Evolutionary conservation across 2,329 filamentous ascomycete genomes (phyloP).

Genomic region (Aspergillus calidoustus): DNA sequence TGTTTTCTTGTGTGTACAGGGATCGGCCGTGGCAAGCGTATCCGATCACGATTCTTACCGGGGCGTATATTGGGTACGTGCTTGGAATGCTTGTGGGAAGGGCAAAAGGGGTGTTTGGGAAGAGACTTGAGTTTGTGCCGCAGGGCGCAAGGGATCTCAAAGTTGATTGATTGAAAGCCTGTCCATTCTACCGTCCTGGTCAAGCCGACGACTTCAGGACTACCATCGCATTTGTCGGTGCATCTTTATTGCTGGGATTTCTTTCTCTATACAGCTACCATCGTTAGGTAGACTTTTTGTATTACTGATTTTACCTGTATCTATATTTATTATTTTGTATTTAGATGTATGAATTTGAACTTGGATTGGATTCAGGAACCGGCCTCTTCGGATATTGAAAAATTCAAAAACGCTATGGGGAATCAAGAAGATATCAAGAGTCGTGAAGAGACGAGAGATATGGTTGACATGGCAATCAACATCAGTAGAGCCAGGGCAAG

Average conservation of each 20-base stretch:
- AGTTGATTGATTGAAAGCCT: not conserved
- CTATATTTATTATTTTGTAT: not conserved
- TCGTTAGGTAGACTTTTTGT: not conserved
- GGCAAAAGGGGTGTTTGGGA: slow-evolving; percentile 37
- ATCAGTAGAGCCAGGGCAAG: slow-evolving; percentile 6
- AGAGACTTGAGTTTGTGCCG: slow-evolving; percentile 36
- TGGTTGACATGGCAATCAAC: not conserved
- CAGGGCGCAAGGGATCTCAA: not conserved
- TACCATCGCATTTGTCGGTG: not conserved
- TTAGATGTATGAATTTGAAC: not conserved
- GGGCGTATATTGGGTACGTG: slow-evolving; percentile 78
- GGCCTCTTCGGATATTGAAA: slow-evolving; percentile 2
- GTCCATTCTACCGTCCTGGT: too few species aligned
- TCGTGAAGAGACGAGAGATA: not conserved
- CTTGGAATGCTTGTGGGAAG: slow-evolving; percentile 55
- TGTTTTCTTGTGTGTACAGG: slow-evolving; percentile 40
- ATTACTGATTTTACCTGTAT: not conserved
- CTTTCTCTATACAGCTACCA: not conserved
- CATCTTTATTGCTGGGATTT: not conserved
- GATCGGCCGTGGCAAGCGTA: slow-evolving; percentile 99
- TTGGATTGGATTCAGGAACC: not conserved
- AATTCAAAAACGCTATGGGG: slow-evolving; percentile 9
- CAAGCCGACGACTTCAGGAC: too few species aligned
- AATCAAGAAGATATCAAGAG: slow-evolving; percentile 14
- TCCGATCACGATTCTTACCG: slow-evolving; percentile 88